phyloP scores from a whole-genome alignment of 2,329 filamentous ascomycete genomes.

The Metarhizium rileyi region DNA sequence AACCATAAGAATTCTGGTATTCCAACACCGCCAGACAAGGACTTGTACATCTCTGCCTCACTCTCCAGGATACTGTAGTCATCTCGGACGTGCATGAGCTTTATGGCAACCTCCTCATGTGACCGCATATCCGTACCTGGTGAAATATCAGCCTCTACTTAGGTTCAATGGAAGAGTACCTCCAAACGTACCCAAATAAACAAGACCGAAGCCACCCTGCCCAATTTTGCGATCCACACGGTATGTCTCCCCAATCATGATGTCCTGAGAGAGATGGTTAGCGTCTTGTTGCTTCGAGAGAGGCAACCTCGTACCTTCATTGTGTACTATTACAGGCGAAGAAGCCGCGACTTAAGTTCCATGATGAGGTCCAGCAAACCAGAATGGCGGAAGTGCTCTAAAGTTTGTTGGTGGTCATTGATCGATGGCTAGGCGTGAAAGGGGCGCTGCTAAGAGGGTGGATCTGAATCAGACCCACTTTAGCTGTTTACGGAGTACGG shows the following conservation, averaged over 20 bases:
- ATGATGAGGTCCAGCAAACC: too few relatives aligned
- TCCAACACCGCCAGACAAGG: constrained; percentile 87
- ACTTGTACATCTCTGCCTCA: constrained; percentile 86
- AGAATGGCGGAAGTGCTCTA: too few relatives aligned
- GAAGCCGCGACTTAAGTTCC: too few relatives aligned
- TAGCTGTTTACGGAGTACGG: too few relatives aligned
- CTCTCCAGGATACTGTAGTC: constrained; percentile 98
- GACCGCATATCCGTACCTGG: constrained; percentile 99
- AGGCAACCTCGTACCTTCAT: background rate
- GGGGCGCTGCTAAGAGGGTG: too few relatives aligned
- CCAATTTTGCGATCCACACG: constrained; percentile 1
- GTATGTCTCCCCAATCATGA: background rate
- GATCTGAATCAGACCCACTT: too few relatives aligned
- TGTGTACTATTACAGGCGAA: background rate
- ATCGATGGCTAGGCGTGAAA: too few relatives aligned
- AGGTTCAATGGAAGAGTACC: background rate
- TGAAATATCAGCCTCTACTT: background rate
- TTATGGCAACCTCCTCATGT: constrained; percentile 98
- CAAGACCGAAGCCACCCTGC: constrained; percentile 4
- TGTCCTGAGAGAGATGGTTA: constrained; percentile 1
- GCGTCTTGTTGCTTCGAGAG: background rate
- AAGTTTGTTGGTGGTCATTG: too few relatives aligned
- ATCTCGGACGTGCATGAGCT: constrained; percentile 97
- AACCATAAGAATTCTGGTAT: constrained; percentile 99
- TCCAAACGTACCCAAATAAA: constrained; percentile 1